Evolutionary conservation across 106 monocot genomes (phyloP).

Genomic region (Allium cepa): DNA sequence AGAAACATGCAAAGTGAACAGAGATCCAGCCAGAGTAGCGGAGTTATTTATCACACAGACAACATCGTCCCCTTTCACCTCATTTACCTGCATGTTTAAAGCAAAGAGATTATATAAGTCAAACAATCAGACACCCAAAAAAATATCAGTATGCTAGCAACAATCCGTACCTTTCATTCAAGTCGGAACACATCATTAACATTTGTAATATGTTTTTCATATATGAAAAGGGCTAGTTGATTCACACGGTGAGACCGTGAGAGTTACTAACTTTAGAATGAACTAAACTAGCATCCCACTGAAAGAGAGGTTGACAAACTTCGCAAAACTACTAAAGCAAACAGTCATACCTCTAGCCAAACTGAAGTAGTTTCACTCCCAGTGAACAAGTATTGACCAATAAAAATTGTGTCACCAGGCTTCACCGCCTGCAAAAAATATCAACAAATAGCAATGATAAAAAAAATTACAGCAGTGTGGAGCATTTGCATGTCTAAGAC

Average conservation of each 20-base stretch:
- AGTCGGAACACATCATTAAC: too few species aligned
- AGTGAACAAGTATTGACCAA: conserved; percentile 92
- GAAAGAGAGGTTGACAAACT: not conserved
- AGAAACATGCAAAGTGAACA: conserved; percentile 78
- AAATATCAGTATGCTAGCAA: too few species aligned
- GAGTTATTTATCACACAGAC: conserved; percentile 80
- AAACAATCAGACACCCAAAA: not conserved
- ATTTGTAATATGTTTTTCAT: too few species aligned
- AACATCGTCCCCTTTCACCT: conserved; percentile 74
- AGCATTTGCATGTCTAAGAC: too few species aligned
- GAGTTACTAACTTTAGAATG: not conserved
- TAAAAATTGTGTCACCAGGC: conserved; percentile 70
- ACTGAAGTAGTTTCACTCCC: conserved; percentile 91
- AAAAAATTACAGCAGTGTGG: too few species aligned
- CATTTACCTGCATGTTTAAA: conserved; percentile 50
- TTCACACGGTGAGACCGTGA: not conserved
- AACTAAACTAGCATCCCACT: not conserved
- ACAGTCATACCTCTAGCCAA: conserved; percentile 70
- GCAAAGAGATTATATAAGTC: not conserved
- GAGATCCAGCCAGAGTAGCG: conserved; percentile 72
- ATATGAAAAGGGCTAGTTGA: not conserved
- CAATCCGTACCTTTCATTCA: too few species aligned
- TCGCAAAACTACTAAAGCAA: not conserved
- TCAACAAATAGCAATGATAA: not conserved
- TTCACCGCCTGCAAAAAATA: conserved; percentile 58